Evolutionary conservation across 176 grass and related monocot genomes (phyloP), one percentile per base, ranked within the genome.

Genomic region (Elymus sibiricus): DNA sequence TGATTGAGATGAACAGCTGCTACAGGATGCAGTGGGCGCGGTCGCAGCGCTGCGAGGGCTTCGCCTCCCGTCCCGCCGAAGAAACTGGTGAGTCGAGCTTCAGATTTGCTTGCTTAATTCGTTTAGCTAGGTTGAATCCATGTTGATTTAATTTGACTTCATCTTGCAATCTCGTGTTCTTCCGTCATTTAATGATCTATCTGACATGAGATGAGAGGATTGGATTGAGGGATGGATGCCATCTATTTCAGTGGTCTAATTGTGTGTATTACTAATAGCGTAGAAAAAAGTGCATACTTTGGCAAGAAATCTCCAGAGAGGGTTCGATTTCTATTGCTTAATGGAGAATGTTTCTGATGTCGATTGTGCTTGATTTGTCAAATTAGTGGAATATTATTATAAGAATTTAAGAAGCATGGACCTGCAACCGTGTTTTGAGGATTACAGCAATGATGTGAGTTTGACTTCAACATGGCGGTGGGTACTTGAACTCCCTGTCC

Each of bases 1-100:
- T 99, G 65, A 93, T 99, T 64, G 97, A 99, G 92, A 92, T 92
- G 92, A 99, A 99, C 70, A 99, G 90, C 82, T 99, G 97, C 90
- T 99, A 99, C 86, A 75, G 94, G 63, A 96, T 99, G 97, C 97
- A 99, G 79, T 99, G 97, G 97, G 94, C 92, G 1, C 77, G 49
- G 5, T 89, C 94, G 37, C 90, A 92, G 60, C 88, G 97, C 2
- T 99, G 94, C 67, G 92, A 99, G 74, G 97, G 97, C 0, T 94
- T 78, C 86, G 89, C 86, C 4, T 96, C 97, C 19, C 84, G 62
- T 10, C 83, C 86, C 28, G 82, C 86, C 34, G 94, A 96, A 29
- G 97, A 99, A 79, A 94, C 97, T 4, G 97, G 97, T 99, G 90
- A n/a, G n/a, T n/a, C n/a, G n/a, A 90, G 89, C 70, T 79, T 40